Percentiles rank a stretch among this genome's conserved stretches.
phyloP scores from a whole-genome alignment of 495 filamentous ascomycete species.

The Bathelium albidoporum region DNA sequence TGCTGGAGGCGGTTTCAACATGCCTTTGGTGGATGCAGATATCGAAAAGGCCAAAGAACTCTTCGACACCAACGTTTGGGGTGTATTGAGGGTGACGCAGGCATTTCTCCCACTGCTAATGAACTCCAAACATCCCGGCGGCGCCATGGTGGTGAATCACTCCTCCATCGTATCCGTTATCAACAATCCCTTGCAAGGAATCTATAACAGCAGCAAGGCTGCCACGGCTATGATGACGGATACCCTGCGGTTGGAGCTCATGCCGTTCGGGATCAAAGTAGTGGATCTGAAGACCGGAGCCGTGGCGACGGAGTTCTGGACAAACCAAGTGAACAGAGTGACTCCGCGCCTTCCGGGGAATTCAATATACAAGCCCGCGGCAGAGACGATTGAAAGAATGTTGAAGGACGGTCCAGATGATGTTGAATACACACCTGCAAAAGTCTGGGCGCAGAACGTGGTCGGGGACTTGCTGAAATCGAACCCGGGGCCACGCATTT shows the following conservation, averaged over 20 bases:
- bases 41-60: constrained; percentile 22
- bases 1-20: constrained; percentile 20
- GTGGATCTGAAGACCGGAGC: constrained; percentile 21
- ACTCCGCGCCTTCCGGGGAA: neutral
- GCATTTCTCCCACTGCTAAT: constrained; percentile 17
- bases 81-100: constrained; percentile 14
- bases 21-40: constrained; percentile 26
- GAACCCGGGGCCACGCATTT: constrained; percentile 24
- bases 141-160: constrained; percentile 15
- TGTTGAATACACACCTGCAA: constrained; percentile 13
- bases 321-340: neutral
- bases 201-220: constrained; percentile 30
- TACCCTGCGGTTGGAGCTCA: constrained; percentile 26
- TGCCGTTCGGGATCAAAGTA: constrained; percentile 27
- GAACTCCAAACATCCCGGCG: constrained; percentile 9
- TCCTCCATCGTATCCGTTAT: constrained; percentile 7
- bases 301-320: constrained; percentile 11
- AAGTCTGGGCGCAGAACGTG: constrained; percentile 26
- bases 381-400: constrained; percentile 11
- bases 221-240: constrained; percentile 24
- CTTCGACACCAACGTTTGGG: constrained; percentile 30
- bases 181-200: constrained; percentile 8
- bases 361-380: constrained; percentile 15
- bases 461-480: constrained; percentile 24
- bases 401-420: neutral